A percentile compares a stretch with the other conserved stretches of the same genome.
These are phyloP conservation scores for Afroboletus lepidellus DNA, from an alignment of 1,284 basidiomycete genomes.

Conservation along the genomic window DNA sequence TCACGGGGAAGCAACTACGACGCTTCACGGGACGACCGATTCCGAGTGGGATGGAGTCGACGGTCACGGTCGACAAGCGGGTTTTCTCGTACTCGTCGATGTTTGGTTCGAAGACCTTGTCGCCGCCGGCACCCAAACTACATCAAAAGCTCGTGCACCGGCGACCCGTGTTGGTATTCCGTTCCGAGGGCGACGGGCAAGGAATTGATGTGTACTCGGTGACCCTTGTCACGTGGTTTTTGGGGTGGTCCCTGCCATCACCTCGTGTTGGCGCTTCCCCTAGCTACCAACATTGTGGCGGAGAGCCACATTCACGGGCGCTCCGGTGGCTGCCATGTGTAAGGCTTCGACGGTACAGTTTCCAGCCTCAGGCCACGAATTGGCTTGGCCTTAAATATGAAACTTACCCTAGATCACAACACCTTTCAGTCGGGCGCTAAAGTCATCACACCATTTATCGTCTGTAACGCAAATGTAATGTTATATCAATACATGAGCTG, in stretches of 20 bases:
- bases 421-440: neutral
- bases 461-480: conserved; percentile 30
- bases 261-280: neutral
- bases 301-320: conserved; percentile 44
- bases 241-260: neutral
- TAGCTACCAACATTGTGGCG: conserved; percentile 47
- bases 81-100: no score
- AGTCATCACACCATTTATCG: neutral
- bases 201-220: no score
- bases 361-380: neutral
- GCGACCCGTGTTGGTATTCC: no score
- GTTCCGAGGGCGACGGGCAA: no score
- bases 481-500: conserved; percentile 19
- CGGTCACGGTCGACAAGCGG: conserved; percentile 54
- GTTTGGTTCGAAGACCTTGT: no score
- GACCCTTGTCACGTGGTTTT: neutral
- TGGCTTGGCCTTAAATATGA: neutral
- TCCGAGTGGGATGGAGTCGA: conserved; percentile 62
- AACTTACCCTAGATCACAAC: conserved; percentile 35
- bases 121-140: no score
- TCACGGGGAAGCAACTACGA: no score
- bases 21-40: conserved; percentile 42
- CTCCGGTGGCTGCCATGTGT: conserved; percentile 52
- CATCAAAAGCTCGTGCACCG: no score
- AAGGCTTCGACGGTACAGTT: conserved; percentile 46